Evolutionary conservation across 2,329 filamentous ascomycete species (phyloP).

Genomic region (Pestalotiopsis sp.): DNA sequence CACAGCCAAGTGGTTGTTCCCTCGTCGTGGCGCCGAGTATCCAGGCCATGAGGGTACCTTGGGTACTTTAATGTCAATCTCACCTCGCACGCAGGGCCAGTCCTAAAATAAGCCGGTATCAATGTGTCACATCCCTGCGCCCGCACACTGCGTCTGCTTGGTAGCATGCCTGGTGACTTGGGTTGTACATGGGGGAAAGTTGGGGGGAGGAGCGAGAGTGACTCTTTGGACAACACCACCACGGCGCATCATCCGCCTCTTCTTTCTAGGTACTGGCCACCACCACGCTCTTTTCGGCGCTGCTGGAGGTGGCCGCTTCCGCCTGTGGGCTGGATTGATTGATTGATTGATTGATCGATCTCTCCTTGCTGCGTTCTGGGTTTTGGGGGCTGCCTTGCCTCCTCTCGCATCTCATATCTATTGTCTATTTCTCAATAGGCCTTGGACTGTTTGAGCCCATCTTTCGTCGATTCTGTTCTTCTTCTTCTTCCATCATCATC

Average conservation of each 20-base stretch:
- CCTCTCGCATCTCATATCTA: constrained; percentile 4
- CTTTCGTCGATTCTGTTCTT: constrained; percentile 13
- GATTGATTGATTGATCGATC: background rate
- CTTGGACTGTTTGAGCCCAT: constrained; percentile 9
- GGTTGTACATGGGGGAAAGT: background rate
- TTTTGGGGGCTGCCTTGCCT: constrained; percentile 13
- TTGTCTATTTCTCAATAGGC: constrained; percentile 10
- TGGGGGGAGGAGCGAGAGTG: constrained; percentile 1
- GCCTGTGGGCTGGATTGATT: background rate
- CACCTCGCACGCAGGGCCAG: constrained; percentile 11
- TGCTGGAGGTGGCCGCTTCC: background rate
- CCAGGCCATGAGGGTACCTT: background rate
- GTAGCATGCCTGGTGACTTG: constrained; percentile 24
- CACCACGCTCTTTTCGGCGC: background rate
- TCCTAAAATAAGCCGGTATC: constrained; percentile 15
- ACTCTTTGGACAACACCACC: constrained; percentile 16
- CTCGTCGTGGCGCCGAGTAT: background rate
- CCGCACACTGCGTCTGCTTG: constrained; percentile 32
- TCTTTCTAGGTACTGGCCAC: constrained; percentile 24
- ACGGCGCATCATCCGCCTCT: constrained; percentile 27
- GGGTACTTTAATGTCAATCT: constrained; percentile 7
- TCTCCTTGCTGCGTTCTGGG: background rate
- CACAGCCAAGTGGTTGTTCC: background rate
- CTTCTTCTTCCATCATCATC: constrained; percentile 10
- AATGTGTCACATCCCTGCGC: constrained; percentile 17